Conservation (phyloP, 768 basidiomycete genomes). For the Suillus bovinus region DNA sequence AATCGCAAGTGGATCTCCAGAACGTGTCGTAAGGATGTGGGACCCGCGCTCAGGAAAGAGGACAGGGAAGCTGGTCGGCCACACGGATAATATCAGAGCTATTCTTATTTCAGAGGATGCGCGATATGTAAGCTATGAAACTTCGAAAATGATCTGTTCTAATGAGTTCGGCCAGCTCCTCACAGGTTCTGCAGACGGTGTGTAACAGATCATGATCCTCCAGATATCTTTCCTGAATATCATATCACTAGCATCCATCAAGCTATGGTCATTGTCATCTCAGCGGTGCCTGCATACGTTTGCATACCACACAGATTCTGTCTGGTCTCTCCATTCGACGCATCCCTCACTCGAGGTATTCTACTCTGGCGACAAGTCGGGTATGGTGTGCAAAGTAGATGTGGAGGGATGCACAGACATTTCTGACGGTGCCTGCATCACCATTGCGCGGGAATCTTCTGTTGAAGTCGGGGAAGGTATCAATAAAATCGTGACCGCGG, state of each 20-base stretch:
- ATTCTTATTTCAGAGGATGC: constrained; percentile 90
- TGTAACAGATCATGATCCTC: constrained; percentile 12
- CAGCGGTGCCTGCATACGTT: constrained; percentile 96
- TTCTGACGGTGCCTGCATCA: constrained; percentile 85
- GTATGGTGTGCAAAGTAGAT: constrained; percentile 90
- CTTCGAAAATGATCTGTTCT: not conserved
- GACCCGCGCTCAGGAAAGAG: constrained; percentile 87
- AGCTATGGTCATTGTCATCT: constrained; percentile 89
- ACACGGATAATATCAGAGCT: constrained; percentile 95
- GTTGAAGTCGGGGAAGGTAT: constrained; percentile 61
- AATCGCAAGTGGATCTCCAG: constrained; percentile 89
- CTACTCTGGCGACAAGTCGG: constrained; percentile 92
- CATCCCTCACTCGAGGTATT: constrained; percentile 88
- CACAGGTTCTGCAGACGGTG: constrained; percentile 79
- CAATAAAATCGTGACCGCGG: constrained; percentile 79
- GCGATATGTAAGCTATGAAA: constrained; percentile 67
- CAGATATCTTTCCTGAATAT: constrained; percentile 12
- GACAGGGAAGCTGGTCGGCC: constrained; percentile 86
- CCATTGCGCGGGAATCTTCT: constrained; percentile 71
- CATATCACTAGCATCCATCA: constrained; percentile 63
- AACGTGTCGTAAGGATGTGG: constrained; percentile 89
- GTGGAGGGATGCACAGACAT: constrained; percentile 80
- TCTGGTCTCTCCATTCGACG: constrained; percentile 89
- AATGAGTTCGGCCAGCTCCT: constrained; percentile 50
- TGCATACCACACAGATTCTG: constrained; percentile 90